These are phyloP conservation scores for Selenicereus undatus DNA, from an alignment of 148 eudicot genomes.

Conservation along the genomic window DNA sequence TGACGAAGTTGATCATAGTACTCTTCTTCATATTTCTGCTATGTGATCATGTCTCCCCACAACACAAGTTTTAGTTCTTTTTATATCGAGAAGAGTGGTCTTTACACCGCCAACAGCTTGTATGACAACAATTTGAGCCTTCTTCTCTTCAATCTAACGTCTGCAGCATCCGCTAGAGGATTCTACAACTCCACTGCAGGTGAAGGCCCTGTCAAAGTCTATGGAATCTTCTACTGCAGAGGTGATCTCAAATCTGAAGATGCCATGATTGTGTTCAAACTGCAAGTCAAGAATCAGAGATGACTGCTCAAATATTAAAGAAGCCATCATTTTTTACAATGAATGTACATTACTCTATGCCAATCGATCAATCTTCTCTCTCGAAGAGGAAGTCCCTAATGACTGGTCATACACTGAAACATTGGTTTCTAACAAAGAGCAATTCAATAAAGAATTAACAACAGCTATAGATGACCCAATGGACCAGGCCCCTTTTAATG, in stretches of 20 bases:
- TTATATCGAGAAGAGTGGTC: background rate
- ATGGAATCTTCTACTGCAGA: conserved; percentile 14
- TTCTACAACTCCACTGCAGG: background rate
- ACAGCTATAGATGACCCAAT: background rate
- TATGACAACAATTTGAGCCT: conserved; percentile 4
- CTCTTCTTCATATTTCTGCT: background rate
- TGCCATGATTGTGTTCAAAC: background rate
- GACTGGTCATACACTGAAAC: background rate
- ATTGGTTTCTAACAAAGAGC: conserved; percentile 9
- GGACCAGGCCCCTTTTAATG: conserved; percentile 4
- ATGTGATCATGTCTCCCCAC: background rate
- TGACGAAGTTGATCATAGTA: background rate
- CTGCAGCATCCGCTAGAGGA: background rate
- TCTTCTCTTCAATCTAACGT: background rate
- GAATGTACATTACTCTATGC: conserved; percentile 18
- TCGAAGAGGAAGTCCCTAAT: conserved; percentile 4
- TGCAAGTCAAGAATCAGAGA: background rate
- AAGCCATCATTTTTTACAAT: conserved; percentile 8
- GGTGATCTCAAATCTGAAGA: conserved; percentile 4
- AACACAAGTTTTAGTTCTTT: background rate
- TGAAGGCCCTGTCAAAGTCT: background rate
- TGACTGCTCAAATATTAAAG: conserved; percentile 8
- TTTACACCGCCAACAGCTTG: background rate
- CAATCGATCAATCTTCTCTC: conserved; percentile 6
- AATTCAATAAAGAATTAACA: background rate